These are phyloP conservation scores for Hemisphaericaspora xylanilytica DNA, from an alignment of 1,139 yeast genomes.

Conservation along the genomic window DNA sequence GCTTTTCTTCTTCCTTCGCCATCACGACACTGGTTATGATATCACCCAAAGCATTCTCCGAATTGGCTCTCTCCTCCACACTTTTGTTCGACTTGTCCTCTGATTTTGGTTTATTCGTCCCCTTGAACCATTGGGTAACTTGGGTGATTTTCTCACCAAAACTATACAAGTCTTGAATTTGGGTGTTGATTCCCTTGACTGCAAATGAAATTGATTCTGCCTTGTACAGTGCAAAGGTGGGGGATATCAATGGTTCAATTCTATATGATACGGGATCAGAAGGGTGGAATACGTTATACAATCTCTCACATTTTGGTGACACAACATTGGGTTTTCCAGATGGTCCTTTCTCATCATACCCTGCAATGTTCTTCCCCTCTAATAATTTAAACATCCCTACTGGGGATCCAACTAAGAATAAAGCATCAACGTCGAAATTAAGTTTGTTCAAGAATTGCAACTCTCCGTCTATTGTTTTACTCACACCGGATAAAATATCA, in stretches of 20 bases:
- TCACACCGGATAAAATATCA: conserved; percentile 69
- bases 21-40: conserved; percentile 34
- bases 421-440: conserved; percentile 68
- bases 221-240: conserved; percentile 51
- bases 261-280: conserved; percentile 90
- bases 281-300: conserved; percentile 80
- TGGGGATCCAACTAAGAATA: conserved; percentile 87
- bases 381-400: conserved; percentile 80
- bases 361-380: conserved; percentile 52
- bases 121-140: conserved; percentile 47
- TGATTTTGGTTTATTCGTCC: conserved; percentile 13
- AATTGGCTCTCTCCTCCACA: conserved; percentile 22
- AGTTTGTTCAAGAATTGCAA: conserved; percentile 30
- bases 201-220: conserved; percentile 66
- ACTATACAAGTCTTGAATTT: conserved; percentile 38
- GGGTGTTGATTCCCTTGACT: conserved; percentile 44
- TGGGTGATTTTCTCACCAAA: conserved; percentile 41
- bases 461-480: conserved; percentile 25
- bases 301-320: conserved; percentile 55
- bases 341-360: conserved; percentile 26
- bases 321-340: conserved; percentile 15
- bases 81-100: conserved; percentile 8
- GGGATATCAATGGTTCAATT: conserved; percentile 72
- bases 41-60: conserved; percentile 48
- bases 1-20: conserved; percentile 19